Conservation (phyloP, 345 rosid genomes). For the Mangifera indica region DNA sequence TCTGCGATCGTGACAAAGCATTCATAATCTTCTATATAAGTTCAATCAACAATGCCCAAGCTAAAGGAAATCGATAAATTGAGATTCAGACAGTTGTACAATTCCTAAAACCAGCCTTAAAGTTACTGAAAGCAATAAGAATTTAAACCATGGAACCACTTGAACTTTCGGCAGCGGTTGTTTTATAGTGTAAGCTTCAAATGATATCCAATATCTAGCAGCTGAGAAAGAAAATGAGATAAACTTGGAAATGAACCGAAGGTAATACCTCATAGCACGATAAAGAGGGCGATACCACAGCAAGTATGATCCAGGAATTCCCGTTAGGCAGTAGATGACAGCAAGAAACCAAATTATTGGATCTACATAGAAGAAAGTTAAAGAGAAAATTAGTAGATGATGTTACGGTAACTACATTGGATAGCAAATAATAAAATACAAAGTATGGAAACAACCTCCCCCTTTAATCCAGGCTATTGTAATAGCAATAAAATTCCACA, state of each 20-base stretch:
- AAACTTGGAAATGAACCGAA: constrained; percentile 3
- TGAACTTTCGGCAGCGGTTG: neutral
- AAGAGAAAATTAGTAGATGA: constrained; percentile 14
- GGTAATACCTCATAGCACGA: constrained; percentile 85
- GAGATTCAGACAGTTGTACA: constrained; percentile 4
- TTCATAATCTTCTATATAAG: neutral
- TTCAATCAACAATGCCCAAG: neutral
- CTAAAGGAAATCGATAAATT: neutral
- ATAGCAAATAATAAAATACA: constrained; percentile 1
- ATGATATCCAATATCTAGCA: neutral
- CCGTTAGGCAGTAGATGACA: constrained; percentile 79
- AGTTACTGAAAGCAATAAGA: neutral
- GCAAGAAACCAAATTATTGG: constrained; percentile 95
- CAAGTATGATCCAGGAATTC: constrained; percentile 88
- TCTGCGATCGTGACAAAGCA: neutral
- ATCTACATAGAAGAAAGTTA: constrained; percentile 44
- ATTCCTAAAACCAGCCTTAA: neutral
- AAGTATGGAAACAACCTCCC: constrained; percentile 53
- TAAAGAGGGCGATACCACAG: constrained; percentile 96
- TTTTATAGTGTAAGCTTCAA: neutral
- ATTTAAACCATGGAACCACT: neutral
- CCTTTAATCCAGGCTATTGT: constrained; percentile 91
- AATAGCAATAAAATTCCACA: constrained; percentile 86
- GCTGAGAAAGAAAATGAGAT: neutral
- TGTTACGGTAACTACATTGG: constrained; percentile 7